Base-by-base conservation (phyloP, 2,329 filamentous ascomycete genomes). In the Periconia macrospinosa region DNA sequence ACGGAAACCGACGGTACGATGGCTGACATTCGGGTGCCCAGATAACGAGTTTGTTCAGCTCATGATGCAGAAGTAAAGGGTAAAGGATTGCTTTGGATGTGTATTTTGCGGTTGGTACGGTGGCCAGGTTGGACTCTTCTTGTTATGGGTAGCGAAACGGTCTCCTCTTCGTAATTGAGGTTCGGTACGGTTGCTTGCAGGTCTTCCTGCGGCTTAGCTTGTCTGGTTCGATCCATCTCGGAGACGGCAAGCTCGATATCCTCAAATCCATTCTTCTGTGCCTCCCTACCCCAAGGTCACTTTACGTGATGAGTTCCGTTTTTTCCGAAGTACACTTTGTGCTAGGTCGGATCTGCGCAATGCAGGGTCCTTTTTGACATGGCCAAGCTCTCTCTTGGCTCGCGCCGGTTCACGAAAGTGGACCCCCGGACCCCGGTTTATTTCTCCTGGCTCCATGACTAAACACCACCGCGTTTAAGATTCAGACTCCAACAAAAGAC, bases 21-120 rank as follows among this genome's bases (percentile, higher is more conserved):
- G 1, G 37, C 45, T 55, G 11, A 52, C 49, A 51, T 30, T 13
- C 30, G 27, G 14, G 10, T n/a, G 23, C 9, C 43, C 68, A 82
- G 79, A 82, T 73, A 81, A 81, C 72, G 79, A 82, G 67, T 82
- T 82, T 67, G 79, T 81, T 59, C 79, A 81, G 72, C 72, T 82
- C 61, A 81, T 81, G 79, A 81, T 81, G 79, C 79, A 81, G 74
- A 81, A 81, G 70, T 81, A 79, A 62, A 57, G 57, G 48, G 45
- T 48, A 53, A 49, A 48, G 55, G 37, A 54, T 59, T 58, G 59
- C 58, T 55, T 60, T 59, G 67, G 61, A 68, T 57, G 59, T 51
- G 55, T 57, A 63, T 58, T 60, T 70, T 61, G 62, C 63, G 65
- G 63, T 67, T 61, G 57, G 61, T 47, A 66, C 40, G 62, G 55